Conservation (phyloP, 2,329 filamentous ascomycete genomes). For the Penicillium sp. region DNA sequence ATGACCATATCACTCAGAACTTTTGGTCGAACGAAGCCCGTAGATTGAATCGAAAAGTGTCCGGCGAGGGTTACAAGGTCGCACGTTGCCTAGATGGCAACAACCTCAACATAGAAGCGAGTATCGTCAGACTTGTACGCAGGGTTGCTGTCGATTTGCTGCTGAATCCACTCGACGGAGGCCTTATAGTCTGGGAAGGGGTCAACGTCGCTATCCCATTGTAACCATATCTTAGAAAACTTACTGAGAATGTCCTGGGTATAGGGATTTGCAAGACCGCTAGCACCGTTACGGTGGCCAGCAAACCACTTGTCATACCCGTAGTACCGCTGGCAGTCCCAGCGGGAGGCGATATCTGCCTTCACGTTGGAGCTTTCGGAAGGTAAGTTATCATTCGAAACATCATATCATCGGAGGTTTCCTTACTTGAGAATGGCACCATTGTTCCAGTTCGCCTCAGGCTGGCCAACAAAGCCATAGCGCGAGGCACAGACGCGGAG, state of each 20-base stretch:
- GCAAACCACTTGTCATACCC: conserved; percentile 27
- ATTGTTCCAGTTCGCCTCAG: neutral
- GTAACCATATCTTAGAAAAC: neutral
- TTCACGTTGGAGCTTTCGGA: conserved; percentile 11
- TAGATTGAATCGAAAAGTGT: too few species aligned
- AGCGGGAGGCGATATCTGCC: conserved; percentile 22
- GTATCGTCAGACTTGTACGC: neutral
- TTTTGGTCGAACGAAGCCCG: too few species aligned
- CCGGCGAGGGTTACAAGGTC: neutral
- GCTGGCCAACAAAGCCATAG: neutral
- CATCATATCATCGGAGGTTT: too few species aligned
- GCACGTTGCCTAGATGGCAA: neutral
- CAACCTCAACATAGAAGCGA: neutral
- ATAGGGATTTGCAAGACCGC: conserved; percentile 23
- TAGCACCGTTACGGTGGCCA: conserved; percentile 24
- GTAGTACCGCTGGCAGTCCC: conserved; percentile 25
- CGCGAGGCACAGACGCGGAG: neutral
- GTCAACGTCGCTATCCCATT: neutral
- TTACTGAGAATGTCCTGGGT: neutral
- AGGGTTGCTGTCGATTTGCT: neutral
- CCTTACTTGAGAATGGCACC: neutral
- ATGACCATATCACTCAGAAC: neutral
- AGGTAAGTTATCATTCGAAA: neutral
- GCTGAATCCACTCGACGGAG: neutral
- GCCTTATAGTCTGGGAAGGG: neutral